Evolutionary conservation across 176 grass and related monocot genomes (phyloP).

Genomic region (Triticum urartu): DNA sequence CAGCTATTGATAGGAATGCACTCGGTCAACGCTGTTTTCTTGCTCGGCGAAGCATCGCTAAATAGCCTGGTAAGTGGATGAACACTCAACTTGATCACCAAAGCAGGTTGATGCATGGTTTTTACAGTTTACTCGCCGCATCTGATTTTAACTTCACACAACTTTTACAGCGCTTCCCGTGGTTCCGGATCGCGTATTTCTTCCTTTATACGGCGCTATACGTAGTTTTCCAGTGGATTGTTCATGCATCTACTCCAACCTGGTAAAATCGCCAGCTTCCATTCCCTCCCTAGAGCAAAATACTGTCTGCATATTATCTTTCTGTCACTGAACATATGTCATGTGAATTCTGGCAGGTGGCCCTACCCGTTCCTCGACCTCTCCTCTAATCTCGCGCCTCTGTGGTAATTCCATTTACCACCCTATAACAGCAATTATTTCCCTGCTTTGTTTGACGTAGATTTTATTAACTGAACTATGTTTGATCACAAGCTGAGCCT

Average conservation of each 20-base stretch:
- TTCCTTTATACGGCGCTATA: conserved; percentile 69
- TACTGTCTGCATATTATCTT: not conserved
- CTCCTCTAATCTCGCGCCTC: conserved; percentile 49
- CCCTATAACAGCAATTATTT: not conserved
- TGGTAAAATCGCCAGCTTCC: conserved; percentile 37
- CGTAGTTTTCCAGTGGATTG: conserved; percentile 82
- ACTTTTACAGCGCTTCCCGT: conserved; percentile 65
- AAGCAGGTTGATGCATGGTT: not conserved
- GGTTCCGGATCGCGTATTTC: conserved; percentile 91
- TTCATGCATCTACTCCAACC: conserved; percentile 58
- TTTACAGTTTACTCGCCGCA: not conserved
- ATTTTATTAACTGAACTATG: not conserved
- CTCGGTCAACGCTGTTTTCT: conserved; percentile 81
- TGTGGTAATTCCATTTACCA: conserved; percentile 60
- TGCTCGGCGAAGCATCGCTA: conserved; percentile 78
- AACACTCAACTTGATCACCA: not conserved
- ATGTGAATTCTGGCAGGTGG: conserved; percentile 59
- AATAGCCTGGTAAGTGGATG: conserved; percentile 70
- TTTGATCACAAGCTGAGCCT: not conserved
- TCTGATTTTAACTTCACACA: not conserved
- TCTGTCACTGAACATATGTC: not conserved
- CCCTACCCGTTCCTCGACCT: conserved; percentile 91
- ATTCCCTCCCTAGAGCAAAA: not conserved
- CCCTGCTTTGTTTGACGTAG: not conserved
- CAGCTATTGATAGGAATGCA: conserved; percentile 93